A percentile compares a stretch with the other conserved stretches of the same genome.
Evolutionary conservation across 2,329 filamentous ascomycete species (phyloP).

Genomic region (Daldinia sp.): DNA sequence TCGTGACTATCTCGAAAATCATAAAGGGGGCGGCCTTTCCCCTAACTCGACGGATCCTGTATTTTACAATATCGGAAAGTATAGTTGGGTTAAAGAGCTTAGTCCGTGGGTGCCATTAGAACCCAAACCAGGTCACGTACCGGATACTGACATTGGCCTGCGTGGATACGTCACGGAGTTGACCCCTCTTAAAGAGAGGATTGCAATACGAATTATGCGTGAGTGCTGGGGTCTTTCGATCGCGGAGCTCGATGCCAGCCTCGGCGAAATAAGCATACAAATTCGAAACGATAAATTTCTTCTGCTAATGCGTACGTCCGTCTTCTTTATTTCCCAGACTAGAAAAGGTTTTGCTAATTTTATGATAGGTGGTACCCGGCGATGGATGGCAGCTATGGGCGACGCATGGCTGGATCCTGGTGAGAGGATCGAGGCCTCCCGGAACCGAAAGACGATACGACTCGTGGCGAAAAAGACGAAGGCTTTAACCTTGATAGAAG

Average conservation of each 20-base stretch:
- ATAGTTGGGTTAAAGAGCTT: conserved; percentile 53
- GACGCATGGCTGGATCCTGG: conserved; percentile 46
- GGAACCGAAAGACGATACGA: conserved; percentile 43
- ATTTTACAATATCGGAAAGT: conserved; percentile 13
- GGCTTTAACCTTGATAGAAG: conserved; percentile 48
- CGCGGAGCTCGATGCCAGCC: conserved; percentile 53
- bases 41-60: background rate
- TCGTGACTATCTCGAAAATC: conserved; percentile 49
- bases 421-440: conserved; percentile 51
- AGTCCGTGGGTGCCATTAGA: conserved; percentile 54
- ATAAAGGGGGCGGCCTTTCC: background rate
- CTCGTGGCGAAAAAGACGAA: conserved; percentile 50
- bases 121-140: conserved; percentile 11
- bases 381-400: conserved; percentile 48
- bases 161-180: conserved; percentile 44
- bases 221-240: conserved; percentile 60
- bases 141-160: conserved; percentile 37
- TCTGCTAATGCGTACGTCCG: conserved; percentile 55
- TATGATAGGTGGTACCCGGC: conserved; percentile 47
- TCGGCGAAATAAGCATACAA: conserved; percentile 53
- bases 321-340: conserved; percentile 2
- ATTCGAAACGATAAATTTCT: conserved; percentile 53
- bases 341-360: conserved; percentile 14
- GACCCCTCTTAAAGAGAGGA: conserved; percentile 51
- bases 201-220: conserved; percentile 56